A percentile compares a stretch with the other conserved stretches of the same genome.
phyloP scores from a whole-genome alignment of 208 protist species.

The Sergeia podlipaevii region DNA sequence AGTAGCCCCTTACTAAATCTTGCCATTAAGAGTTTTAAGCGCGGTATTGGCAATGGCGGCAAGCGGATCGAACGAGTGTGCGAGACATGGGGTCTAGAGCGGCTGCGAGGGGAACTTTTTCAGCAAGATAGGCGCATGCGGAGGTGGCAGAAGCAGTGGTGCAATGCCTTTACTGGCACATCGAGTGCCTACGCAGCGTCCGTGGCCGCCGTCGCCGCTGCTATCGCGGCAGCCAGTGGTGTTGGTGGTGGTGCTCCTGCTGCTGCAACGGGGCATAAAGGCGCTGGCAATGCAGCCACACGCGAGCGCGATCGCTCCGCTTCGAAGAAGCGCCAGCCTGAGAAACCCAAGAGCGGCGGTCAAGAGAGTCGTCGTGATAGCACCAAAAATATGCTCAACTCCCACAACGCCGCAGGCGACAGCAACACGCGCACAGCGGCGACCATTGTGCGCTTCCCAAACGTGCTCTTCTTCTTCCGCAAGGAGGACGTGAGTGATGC shows the following conservation, averaged over 20 bases:
- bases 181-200: background rate
- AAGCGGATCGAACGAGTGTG: background rate
- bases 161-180: constrained; percentile 16
- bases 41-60: too few species aligned
- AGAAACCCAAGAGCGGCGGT: too few species aligned
- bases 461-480: constrained; percentile 63
- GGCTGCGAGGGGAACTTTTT: constrained; percentile 36
- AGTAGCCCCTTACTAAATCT: too few species aligned
- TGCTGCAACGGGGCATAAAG: background rate
- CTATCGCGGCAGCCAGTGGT: too few species aligned
- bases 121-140: constrained; percentile 39
- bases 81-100: constrained; percentile 22
- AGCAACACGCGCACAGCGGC: background rate
- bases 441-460: constrained; percentile 27
- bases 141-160: constrained; percentile 30
- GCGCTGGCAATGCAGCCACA: background rate
- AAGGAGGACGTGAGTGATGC: constrained; percentile 36
- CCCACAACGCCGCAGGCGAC: background rate
- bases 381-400: too few species aligned
- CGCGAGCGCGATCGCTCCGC: too few species aligned
- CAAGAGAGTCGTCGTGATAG: too few species aligned
- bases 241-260: background rate
- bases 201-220: constrained; percentile 6
- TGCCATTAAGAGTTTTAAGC: too few species aligned
- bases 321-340: too few species aligned